These are phyloP conservation scores for Tremella fuciformis DNA, from an alignment of 768 basidiomycete genomes.

Conservation along the genomic window DNA sequence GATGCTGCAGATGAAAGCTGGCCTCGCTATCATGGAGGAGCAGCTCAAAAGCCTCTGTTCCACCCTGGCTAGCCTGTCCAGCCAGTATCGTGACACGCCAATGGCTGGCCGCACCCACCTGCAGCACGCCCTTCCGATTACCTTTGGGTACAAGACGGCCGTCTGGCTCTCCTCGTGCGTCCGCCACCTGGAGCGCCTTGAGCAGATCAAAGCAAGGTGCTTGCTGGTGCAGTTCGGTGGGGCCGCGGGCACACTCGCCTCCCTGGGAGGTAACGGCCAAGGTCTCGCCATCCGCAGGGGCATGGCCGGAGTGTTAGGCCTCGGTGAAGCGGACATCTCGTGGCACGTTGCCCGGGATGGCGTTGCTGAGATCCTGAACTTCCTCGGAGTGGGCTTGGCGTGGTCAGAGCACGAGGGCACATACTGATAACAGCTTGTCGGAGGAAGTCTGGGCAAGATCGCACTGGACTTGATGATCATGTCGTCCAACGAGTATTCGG, in stretches of 20 bases:
- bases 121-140: constrained; percentile 19
- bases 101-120: constrained; percentile 21
- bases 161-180: constrained; percentile 12
- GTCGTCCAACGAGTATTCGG: constrained; percentile 9
- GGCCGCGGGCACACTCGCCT: constrained; percentile 9
- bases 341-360: constrained; percentile 13
- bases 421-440: too few species aligned
- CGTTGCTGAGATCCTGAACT: constrained; percentile 11
- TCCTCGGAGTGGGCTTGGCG: too few species aligned
- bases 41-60: too few species aligned
- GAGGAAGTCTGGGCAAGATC: constrained; percentile 16
- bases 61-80: constrained; percentile 8
- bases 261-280: not conserved
- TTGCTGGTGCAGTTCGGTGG: constrained; percentile 11
- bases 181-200: constrained; percentile 14
- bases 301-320: not conserved
- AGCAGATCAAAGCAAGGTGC: constrained; percentile 7
- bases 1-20: too few species aligned
- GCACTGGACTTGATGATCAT: constrained; percentile 16
- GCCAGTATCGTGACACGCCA: constrained; percentile 7
- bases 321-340: constrained; percentile 9
- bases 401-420: too few species aligned
- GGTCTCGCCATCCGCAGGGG: not conserved
- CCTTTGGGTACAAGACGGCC: constrained; percentile 19
- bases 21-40: too few species aligned